These are phyloP conservation scores for Cafeteria roenbergensis DNA, from an alignment of 108 stramenopile genomes.

Conservation along the genomic window DNA sequence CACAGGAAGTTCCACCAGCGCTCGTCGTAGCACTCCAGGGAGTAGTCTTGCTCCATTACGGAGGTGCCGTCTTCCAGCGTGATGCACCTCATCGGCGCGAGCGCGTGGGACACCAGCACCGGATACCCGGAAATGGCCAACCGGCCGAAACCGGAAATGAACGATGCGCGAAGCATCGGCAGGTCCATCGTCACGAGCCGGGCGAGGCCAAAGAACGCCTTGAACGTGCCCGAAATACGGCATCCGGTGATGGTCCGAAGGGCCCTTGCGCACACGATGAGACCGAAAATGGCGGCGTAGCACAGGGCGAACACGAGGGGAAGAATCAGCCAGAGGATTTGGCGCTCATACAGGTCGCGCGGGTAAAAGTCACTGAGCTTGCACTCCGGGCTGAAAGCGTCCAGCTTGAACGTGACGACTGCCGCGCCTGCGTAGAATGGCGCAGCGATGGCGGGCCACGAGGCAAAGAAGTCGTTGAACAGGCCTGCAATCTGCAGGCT, in stretches of 20 bases:
- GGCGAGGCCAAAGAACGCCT: neutral
- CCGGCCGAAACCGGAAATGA: neutral
- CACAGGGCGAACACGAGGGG: neutral
- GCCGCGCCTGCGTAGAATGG: neutral
- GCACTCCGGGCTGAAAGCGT: neutral
- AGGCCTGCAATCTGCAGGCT: neutral
- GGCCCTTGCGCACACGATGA: neutral
- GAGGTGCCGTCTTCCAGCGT: neutral
- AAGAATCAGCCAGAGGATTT: neutral
- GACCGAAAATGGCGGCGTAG: neutral
- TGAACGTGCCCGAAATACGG: too few relatives aligned
- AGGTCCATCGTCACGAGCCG: neutral
- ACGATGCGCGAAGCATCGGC: neutral
- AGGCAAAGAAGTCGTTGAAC: neutral
- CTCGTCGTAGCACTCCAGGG: neutral
- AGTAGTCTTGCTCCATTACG: neutral
- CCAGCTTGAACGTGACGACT: neutral
- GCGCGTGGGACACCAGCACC: neutral
- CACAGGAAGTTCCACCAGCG: neutral
- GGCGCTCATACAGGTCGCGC: neutral
- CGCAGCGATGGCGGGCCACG: neutral
- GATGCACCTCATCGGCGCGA: neutral
- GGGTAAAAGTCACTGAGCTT: neutral
- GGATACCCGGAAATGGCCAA: neutral
- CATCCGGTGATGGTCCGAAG: too few relatives aligned